Percentiles rank a stretch among this genome's conserved stretches.
Conservation (phyloP, 169 alveolate genomes). For the Plasmodium adleri region DNA sequence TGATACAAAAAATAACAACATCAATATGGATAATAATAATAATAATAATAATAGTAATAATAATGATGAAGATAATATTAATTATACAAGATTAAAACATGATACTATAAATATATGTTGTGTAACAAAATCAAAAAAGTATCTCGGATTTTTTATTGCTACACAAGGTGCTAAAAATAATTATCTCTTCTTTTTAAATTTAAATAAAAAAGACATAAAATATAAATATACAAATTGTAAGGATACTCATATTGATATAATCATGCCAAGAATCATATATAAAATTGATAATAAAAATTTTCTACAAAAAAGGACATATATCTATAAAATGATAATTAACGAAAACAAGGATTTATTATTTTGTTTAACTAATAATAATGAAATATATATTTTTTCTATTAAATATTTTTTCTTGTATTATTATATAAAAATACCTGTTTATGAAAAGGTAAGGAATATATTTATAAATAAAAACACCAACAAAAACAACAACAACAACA, state of each 20-base stretch:
- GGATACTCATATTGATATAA: background rate
- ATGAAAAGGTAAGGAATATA: constrained; percentile 39
- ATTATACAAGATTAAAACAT: background rate
- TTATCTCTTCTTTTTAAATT: constrained; percentile 26
- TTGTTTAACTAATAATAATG: constrained; percentile 48
- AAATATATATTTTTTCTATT: constrained; percentile 39
- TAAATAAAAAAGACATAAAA: background rate
- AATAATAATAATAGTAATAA: background rate
- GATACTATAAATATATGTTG: constrained; percentile 30
- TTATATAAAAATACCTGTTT: constrained; percentile 30
- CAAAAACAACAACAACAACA: no score
- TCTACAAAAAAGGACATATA: constrained; percentile 6
- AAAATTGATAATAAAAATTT: constrained; percentile 10
- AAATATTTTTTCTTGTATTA: constrained; percentile 45
- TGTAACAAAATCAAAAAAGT: constrained; percentile 17
- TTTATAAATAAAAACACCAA: constrained; percentile 15
- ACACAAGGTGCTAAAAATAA: constrained; percentile 49
- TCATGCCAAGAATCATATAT: constrained; percentile 28
- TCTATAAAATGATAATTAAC: constrained; percentile 32
- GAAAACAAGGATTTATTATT: constrained; percentile 38
- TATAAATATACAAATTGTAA: background rate
- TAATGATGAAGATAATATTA: background rate
- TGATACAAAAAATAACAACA: constrained; percentile 18
- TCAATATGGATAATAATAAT: background rate
- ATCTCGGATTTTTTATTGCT: constrained; percentile 23